Percentiles rank a stretch among this genome's conserved stretches.
Conservation (phyloP, 495 filamentous ascomycete genomes). For the Lasiosphaeris hirsuta region DNA sequence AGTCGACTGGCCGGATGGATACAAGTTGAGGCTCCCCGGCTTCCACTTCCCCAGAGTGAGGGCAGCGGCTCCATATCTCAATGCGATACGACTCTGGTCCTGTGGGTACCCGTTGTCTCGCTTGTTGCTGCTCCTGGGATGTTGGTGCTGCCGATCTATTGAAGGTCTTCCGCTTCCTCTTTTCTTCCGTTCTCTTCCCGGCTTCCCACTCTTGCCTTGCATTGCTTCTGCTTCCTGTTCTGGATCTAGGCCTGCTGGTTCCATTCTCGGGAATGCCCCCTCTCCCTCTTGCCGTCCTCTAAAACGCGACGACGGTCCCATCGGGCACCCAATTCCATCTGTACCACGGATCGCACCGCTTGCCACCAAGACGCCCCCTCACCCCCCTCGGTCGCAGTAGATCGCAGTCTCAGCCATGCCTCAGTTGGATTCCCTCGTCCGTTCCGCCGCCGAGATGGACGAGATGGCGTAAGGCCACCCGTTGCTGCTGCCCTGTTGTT, state of each 20-base stretch:
- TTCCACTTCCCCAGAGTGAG: neutral
- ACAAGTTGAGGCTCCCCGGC: slow-evolving; percentile 1
- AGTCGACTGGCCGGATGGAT: neutral
- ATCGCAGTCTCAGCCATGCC: too few species aligned
- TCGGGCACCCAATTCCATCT: neutral
- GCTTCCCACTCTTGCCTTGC: neutral
- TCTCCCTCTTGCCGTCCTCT: too few species aligned
- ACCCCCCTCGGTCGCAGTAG: too few species aligned
- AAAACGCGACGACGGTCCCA: neutral
- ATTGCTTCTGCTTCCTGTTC: too few species aligned
- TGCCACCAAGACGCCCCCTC: neutral
- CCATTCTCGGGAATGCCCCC: too few species aligned
- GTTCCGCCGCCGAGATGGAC: slow-evolving; percentile 13
- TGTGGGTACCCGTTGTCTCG: neutral
- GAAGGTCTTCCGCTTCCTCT: neutral
- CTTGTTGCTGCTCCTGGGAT: too few species aligned
- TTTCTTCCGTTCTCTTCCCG: neutral
- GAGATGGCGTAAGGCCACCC: slow-evolving; percentile 18
- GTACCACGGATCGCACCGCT: neutral
- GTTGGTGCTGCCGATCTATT: too few species aligned
- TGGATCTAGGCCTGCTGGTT: too few species aligned
- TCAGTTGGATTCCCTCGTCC: slow-evolving; percentile 9
- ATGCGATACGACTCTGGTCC: neutral
- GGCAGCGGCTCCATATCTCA: neutral
- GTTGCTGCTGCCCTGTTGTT: too few species aligned